Base-by-base conservation (phyloP, 192 early-diverging fungal species). In the Coemansia sp. region DNA sequence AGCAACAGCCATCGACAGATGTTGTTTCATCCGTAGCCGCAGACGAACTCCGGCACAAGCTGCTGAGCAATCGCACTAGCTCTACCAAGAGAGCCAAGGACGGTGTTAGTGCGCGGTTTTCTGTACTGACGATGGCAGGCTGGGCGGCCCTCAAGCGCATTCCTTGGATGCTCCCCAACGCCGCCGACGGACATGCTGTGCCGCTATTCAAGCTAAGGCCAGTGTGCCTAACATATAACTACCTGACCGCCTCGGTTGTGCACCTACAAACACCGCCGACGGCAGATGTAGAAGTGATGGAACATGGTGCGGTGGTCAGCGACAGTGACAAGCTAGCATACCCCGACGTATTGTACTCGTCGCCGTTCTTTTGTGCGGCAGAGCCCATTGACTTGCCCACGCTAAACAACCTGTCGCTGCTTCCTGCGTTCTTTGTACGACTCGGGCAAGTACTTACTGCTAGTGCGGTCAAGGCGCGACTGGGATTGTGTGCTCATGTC, bases 391-490 rank as follows among this genome's bases (percentile, higher is more conserved):
- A n/a, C 20, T 8, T 65, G 12, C 43, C 45, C 20, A 65, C 68
- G n/a, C 56, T 76, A 3, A 50, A 70, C 55, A 79, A 67, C 22
- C 24, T 79, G 20, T 76, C 82, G 22, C 45, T 93, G 49, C 56
- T 93, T 6, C 90, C 92, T 1, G 84, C 92, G 7, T 75, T 91
- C 4, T 77, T 90, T 39, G 68, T 73, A 45, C 84, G 86, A 9
- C 55, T 93, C 29, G 88, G 90, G 45, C 77, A 88, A 1, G 65
- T 88, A 2, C 64, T 93, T 22, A 66, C 86, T 8, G 83, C 80
- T 0, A 39, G 69, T 6, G 86, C 86, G 30, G 73, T 89, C 20
- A 69, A 78, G 35, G 12, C 64, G 16, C 40, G 60, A 32, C 64
- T 88, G 15, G 73, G 74, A 9, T 66, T 89, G 3, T 61, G 55